Conservation (phyloP, 495 filamentous ascomycete genomes). For the Penicillium taxi region DNA sequence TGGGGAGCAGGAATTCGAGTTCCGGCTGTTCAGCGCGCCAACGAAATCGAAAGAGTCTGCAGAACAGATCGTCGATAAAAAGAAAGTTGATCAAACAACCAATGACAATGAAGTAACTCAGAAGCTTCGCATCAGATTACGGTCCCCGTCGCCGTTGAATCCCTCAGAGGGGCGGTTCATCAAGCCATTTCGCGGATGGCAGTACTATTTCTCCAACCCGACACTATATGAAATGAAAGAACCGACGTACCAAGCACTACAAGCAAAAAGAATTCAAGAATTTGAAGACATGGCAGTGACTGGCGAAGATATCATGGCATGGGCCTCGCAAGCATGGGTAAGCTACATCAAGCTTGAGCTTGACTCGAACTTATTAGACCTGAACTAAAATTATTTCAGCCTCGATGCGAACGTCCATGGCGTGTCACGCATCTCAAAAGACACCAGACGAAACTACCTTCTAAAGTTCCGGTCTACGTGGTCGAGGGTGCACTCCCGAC, state of each 20-base stretch:
- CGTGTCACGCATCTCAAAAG: constrained; percentile 35
- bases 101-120: constrained; percentile 16
- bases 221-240: constrained; percentile 14
- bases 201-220: constrained; percentile 36
- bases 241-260: constrained; percentile 9
- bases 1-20: constrained; percentile 43
- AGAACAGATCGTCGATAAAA: not conserved
- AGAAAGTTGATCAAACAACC: not conserved
- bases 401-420: constrained; percentile 40
- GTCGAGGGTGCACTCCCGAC: constrained; percentile 15
- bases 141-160: constrained; percentile 31
- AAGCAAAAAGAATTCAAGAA: constrained; percentile 30
- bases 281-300: constrained; percentile 38
- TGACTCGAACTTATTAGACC: not conserved
- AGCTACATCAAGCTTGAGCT: constrained; percentile 12
- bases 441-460: constrained; percentile 31
- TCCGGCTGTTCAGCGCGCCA: constrained; percentile 38
- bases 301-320: constrained; percentile 29
- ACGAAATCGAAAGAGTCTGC: constrained; percentile 7
- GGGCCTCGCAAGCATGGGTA: constrained; percentile 32
- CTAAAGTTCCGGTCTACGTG: constrained; percentile 18
- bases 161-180: constrained; percentile 31
- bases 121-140: constrained; percentile 36
- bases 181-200: constrained; percentile 39
- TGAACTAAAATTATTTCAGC: constrained; percentile 14